phyloP scores from a whole-genome alignment of 257 asterid species.

The Solanum tarapatanum region DNA sequence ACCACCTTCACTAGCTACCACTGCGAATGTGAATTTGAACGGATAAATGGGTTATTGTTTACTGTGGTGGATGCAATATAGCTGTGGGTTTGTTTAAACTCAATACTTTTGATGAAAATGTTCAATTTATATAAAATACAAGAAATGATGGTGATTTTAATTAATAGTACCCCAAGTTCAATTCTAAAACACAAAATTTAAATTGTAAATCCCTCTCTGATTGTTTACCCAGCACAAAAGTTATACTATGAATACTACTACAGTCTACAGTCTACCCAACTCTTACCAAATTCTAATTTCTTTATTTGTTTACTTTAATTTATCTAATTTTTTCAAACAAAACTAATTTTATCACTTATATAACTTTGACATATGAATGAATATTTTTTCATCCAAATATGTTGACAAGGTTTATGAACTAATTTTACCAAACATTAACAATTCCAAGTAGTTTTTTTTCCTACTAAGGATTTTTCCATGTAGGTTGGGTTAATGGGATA shows the following conservation, averaged over 20 bases:
- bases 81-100: not conserved
- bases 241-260: accelerated
- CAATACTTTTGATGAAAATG: not conserved
- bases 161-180: not conserved
- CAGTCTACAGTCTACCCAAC: not conserved
- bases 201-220: accelerated
- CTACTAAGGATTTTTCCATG: not conserved
- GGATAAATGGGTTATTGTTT: no score
- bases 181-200: not conserved
- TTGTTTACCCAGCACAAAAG: not conserved
- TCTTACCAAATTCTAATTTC: not conserved
- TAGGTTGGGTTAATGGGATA: not conserved
- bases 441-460: not conserved
- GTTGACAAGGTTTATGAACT: not conserved
- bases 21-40: no score
- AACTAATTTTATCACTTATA: no score
- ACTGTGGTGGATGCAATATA: no score
- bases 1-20: not conserved
- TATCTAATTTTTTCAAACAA: not conserved
- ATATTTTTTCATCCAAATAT: not conserved
- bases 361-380: not conserved
- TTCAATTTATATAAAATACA: no score
- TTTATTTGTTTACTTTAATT: not conserved
- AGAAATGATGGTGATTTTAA: not conserved
- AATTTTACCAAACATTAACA: not conserved